phyloP scores from a whole-genome alignment of 2,329 filamentous ascomycete genomes.

The Teratosphaeria viscida region DNA sequence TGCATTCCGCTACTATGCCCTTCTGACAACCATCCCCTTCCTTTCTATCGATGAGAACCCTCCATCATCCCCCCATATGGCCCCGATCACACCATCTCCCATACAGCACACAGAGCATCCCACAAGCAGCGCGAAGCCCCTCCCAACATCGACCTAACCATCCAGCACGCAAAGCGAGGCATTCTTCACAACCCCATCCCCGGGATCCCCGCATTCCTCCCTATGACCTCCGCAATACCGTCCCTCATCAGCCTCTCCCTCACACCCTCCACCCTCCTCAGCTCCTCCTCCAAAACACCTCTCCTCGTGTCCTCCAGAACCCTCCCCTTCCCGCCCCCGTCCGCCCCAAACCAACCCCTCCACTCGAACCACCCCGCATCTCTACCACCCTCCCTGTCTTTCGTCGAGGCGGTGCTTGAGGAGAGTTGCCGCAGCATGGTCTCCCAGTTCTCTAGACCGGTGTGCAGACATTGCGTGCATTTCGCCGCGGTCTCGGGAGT shows the following conservation, averaged over 20 bases:
- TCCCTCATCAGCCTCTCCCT: slow-evolving; percentile 15
- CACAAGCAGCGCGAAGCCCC: too few species aligned
- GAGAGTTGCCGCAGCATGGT: slow-evolving; percentile 63
- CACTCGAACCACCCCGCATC: slow-evolving; percentile 14
- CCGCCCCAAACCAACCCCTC: slow-evolving; percentile 16
- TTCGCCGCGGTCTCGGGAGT: slow-evolving; percentile 39
- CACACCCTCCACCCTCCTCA: slow-evolving; percentile 11
- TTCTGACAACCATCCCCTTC: too few species aligned
- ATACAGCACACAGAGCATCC: too few species aligned
- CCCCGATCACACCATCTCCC: too few species aligned
- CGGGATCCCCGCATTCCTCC: not conserved
- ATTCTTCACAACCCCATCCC: not conserved
- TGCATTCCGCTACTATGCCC: too few species aligned
- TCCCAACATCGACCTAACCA: too few species aligned
- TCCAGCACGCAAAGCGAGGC: too few species aligned
- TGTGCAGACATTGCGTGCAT: slow-evolving; percentile 67
- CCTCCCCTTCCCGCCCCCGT: slow-evolving; percentile 11
- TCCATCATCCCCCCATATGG: too few species aligned
- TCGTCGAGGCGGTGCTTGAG: slow-evolving; percentile 23
- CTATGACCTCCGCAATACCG: slow-evolving; percentile 11
- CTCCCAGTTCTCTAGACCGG: slow-evolving; percentile 72
- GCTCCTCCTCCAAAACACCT: slow-evolving; percentile 8
- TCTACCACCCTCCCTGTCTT: slow-evolving; percentile 17
- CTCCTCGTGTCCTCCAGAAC: slow-evolving; percentile 11
- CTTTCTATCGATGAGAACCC: too few species aligned